Evolutionary conservation across 2,329 filamentous ascomycete genomes (phyloP), one percentile per base, ranked within the genome.

Genomic region (Cladorrhinum sp.): DNA sequence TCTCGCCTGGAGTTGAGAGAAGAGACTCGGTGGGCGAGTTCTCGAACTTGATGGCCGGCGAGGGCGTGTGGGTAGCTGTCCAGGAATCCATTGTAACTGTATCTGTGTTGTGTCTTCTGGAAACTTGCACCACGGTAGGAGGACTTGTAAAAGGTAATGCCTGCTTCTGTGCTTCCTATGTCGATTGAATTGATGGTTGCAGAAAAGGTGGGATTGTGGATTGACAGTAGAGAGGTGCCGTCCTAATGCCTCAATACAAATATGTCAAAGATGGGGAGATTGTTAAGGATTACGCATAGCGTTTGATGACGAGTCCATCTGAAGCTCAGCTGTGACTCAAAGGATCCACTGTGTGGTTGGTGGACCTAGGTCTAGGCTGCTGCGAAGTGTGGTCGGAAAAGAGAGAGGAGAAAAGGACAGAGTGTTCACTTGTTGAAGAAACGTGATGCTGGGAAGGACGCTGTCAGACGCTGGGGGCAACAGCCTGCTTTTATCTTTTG

Each of bases 21-120:
- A 83, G 76, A 4, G 81, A 84, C 71, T 85, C 82, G 70, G 79
- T 73, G 2, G 81, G 81, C 45, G 81, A 84, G 61, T 75, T 68
- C 72, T 85, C 81, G 65, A 82, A 77, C 72, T 84, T 84, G 71
- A 80, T 70, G 61, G 75, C 69, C 38, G 80, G 76, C 60, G 79
- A 75, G 13, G 69, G 68, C 50, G 74, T 75, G 72, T 71, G 75
- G 72, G 62, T 60, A 67, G 53, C 74, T 75, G 72, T 71, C 75
- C 72, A 76, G 53, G 72, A 72, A 59, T 74, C 72, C 79, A 81
- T 79, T n/a, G 67, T 70, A 64, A 41, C 32, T 36, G 57, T 58
- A 22, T 57, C n/a, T 54, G 29, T 16, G 18, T 16, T 45, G 50
- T n/a, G 25, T 36, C 36, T 27, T 54, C 51, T 38, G 51, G 60